Percentiles rank a stretch among this genome's conserved stretches.
These are phyloP conservation scores for Ceratobasidium papillatum DNA, from an alignment of 1,284 basidiomycete species.

Conservation along the genomic window DNA sequence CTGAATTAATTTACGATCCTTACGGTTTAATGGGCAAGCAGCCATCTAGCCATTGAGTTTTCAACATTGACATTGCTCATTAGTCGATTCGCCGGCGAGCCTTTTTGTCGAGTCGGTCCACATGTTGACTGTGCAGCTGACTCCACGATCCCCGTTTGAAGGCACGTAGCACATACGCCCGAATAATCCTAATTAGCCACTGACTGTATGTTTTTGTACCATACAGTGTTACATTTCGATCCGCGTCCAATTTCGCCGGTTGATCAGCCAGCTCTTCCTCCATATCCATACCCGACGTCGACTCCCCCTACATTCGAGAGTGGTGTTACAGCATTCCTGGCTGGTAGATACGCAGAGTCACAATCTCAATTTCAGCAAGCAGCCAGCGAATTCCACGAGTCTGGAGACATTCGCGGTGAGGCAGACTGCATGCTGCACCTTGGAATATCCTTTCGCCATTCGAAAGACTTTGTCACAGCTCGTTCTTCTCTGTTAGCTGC, in stretches of 20 bases:
- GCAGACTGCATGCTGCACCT: constrained; percentile 27
- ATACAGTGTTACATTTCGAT: background rate
- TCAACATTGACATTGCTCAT: background rate
- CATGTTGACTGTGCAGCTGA: background rate
- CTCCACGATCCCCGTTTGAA: background rate
- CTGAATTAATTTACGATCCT: background rate
- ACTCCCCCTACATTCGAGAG: background rate
- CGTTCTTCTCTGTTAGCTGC: constrained; percentile 4
- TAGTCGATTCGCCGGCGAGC: background rate
- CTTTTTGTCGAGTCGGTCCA: background rate
- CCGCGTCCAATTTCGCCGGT: background rate
- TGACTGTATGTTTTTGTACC: too few species aligned
- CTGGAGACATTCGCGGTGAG: background rate
- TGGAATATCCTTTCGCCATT: constrained; percentile 9
- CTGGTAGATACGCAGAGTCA: constrained; percentile 13
- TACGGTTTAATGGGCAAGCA: too few species aligned
- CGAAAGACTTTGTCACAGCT: constrained; percentile 7
- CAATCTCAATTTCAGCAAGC: constrained; percentile 24
- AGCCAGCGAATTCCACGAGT: constrained; percentile 20
- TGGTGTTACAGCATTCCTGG: constrained; percentile 13
- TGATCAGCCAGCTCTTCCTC: background rate
- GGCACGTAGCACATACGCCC: too few species aligned
- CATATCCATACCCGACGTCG: background rate
- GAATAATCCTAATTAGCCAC: too few species aligned
- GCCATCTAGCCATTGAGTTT: too few species aligned